Conservation (phyloP, 1,284 basidiomycete species). For the Grifola frondosa region DNA sequence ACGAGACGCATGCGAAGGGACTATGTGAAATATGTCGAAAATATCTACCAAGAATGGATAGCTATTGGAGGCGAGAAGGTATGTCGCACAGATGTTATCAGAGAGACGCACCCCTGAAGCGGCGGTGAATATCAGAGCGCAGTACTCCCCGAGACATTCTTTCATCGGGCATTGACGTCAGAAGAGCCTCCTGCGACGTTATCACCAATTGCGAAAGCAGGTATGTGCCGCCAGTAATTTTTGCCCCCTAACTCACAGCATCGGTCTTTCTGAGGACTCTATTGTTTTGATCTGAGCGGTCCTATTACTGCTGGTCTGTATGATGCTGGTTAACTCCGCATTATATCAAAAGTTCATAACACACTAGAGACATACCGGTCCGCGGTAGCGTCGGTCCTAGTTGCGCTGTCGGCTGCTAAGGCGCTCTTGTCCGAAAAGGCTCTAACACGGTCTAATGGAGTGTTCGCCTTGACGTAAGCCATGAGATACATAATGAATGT, state of each 20-base stretch:
- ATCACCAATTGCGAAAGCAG: conserved; percentile 31
- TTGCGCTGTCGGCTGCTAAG: conserved; percentile 30
- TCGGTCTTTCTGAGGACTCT: conserved; percentile 26
- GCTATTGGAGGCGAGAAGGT: conserved; percentile 34
- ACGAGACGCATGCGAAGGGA: conserved; percentile 26
- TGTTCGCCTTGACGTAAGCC: conserved; percentile 35
- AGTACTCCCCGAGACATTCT: conserved; percentile 36
- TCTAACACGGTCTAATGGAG: conserved; percentile 2
- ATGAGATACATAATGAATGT: too few relatives aligned
- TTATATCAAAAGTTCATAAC: background rate
- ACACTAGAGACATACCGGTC: conserved; percentile 31
- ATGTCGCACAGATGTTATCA: background rate
- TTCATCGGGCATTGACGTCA: conserved; percentile 23
- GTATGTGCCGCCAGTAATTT: conserved; percentile 14
- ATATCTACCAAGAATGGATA: conserved; percentile 33
- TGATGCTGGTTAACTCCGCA: background rate
- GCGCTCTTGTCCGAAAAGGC: conserved; percentile 9
- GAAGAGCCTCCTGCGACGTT: conserved; percentile 6
- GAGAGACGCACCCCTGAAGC: background rate
- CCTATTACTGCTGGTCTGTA: conserved; percentile 28
- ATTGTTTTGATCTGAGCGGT: conserved; percentile 38
- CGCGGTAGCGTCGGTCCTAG: conserved; percentile 30
- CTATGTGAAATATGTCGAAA: conserved; percentile 32
- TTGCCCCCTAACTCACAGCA: too few relatives aligned
- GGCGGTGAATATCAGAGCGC: conserved; percentile 20